Conservation (phyloP, 1,284 basidiomycete genomes). For the Neonothopanus nambi region DNA sequence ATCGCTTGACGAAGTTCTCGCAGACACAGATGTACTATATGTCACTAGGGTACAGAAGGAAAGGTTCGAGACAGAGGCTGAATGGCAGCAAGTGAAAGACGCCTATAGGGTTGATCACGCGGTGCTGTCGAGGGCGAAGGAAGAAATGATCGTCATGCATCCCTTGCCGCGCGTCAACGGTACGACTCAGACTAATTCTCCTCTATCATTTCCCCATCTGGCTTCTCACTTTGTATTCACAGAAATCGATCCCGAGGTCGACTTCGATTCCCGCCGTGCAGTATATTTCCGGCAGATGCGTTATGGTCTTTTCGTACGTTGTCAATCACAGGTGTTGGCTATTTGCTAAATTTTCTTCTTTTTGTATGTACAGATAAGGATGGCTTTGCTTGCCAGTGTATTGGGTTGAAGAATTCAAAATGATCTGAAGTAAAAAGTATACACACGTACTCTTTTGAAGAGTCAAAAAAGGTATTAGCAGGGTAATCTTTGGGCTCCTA, state of each 20-base stretch:
- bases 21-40: slow-evolving; percentile 95
- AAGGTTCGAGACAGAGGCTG: slow-evolving; percentile 80
- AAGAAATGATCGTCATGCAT: slow-evolving; percentile 98
- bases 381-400: slow-evolving; percentile 75
- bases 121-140: slow-evolving; percentile 87
- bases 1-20: slow-evolving; percentile 87
- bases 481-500: too few species aligned
- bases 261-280: slow-evolving; percentile 92
- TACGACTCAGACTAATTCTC: slow-evolving; percentile 38
- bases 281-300: slow-evolving; percentile 99
- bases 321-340: background rate
- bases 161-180: slow-evolving; percentile 93
- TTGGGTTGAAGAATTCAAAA: slow-evolving; percentile 39
- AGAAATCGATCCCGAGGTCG: slow-evolving; percentile 98
- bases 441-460: too few species aligned
- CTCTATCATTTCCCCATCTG: background rate
- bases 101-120: slow-evolving; percentile 95
- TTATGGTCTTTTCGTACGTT: slow-evolving; percentile 91
- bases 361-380: slow-evolving; percentile 65
- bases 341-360: slow-evolving; percentile 8
- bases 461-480: too few species aligned
- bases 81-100: slow-evolving; percentile 92
- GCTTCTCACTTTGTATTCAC: slow-evolving; percentile 13
- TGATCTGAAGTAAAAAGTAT: background rate
- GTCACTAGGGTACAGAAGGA: slow-evolving; percentile 97